Conservation (phyloP, 2,329 filamentous ascomycete genomes). For the Purpureocillium lavendulum region DNA sequence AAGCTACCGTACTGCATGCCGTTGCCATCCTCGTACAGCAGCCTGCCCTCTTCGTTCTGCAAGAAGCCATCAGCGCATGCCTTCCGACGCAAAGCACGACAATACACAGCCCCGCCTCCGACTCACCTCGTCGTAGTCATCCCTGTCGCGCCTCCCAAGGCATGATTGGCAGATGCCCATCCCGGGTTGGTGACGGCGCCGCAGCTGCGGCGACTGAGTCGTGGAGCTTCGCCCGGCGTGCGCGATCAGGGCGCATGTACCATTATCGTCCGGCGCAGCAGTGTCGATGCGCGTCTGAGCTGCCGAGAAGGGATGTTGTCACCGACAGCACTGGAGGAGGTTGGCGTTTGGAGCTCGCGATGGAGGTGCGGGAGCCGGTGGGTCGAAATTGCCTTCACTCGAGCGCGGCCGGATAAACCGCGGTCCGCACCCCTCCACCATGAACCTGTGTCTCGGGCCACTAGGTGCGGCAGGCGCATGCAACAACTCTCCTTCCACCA, state of each 20-base stretch:
- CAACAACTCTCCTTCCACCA: background rate
- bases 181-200: too few species aligned
- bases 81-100: background rate
- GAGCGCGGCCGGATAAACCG: constrained; percentile 13
- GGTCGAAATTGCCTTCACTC: constrained; percentile 7
- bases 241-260: background rate
- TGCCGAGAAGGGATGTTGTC: background rate
- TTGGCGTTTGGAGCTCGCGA: background rate
- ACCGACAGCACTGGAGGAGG: background rate
- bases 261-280: background rate
- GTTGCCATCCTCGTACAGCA: constrained; percentile 54
- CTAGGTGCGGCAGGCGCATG: background rate
- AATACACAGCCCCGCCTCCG: background rate
- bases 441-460: background rate
- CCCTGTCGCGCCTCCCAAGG: constrained; percentile 41
- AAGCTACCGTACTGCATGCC: constrained; percentile 56
- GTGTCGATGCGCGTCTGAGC: background rate
- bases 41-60: constrained; percentile 49
- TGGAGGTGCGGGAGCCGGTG: background rate
- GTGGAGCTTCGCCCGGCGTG: background rate
- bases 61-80: constrained; percentile 5
- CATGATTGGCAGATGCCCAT: constrained; percentile 59
- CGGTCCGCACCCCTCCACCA: constrained; percentile 9
- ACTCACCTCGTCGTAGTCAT: constrained; percentile 47
- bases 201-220: constrained; percentile 6